Evolutionary conservation across 1,284 basidiomycete species (phyloP).

Genomic region (Anthracocystis walkeri): DNA sequence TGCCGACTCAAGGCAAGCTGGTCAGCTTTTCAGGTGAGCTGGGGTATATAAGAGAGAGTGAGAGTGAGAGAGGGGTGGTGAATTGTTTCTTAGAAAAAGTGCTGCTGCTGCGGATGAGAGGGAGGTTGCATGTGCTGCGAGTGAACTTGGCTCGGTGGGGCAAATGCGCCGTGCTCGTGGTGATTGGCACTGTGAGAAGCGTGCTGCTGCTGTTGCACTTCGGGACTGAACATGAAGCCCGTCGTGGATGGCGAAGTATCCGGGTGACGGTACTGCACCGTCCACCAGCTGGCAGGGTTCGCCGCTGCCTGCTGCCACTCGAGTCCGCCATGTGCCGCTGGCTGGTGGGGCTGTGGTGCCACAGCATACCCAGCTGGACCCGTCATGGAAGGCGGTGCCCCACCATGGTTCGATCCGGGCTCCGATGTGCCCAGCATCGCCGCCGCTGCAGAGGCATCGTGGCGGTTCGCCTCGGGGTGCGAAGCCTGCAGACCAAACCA

Average conservation of each 20-base stretch:
- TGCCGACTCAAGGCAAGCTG: neutral
- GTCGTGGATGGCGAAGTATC: constrained; percentile 27
- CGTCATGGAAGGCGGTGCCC: constrained; percentile 2
- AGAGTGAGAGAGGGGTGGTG: constrained; percentile 14
- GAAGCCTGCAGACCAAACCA: constrained; percentile 43
- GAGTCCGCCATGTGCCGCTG: constrained; percentile 9
- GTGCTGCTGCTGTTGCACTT: neutral
- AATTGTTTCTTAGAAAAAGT: constrained; percentile 21
- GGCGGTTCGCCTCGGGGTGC: constrained; percentile 14
- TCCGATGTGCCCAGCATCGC: constrained; percentile 38
- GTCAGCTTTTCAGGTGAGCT: constrained; percentile 4
- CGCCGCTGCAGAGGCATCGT: constrained; percentile 8
- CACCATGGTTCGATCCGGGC: constrained; percentile 23
- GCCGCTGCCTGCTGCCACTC: constrained; percentile 39
- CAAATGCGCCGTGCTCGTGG: constrained; percentile 12
- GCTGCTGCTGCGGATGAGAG: constrained; percentile 26
- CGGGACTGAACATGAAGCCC: constrained; percentile 24
- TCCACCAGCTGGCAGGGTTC: constrained; percentile 39
- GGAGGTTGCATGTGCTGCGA: constrained; percentile 18
- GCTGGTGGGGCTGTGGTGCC: constrained; percentile 13
- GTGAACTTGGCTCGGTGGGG: constrained; percentile 3
- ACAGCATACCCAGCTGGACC: neutral
- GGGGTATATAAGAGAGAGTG: constrained; percentile 7
- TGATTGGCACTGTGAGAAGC: constrained; percentile 17
- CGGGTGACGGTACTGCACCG: constrained; percentile 37